Evolutionary conservation across 768 basidiomycete genomes (phyloP).

Genomic region (Gloeophyllum trabeum): DNA sequence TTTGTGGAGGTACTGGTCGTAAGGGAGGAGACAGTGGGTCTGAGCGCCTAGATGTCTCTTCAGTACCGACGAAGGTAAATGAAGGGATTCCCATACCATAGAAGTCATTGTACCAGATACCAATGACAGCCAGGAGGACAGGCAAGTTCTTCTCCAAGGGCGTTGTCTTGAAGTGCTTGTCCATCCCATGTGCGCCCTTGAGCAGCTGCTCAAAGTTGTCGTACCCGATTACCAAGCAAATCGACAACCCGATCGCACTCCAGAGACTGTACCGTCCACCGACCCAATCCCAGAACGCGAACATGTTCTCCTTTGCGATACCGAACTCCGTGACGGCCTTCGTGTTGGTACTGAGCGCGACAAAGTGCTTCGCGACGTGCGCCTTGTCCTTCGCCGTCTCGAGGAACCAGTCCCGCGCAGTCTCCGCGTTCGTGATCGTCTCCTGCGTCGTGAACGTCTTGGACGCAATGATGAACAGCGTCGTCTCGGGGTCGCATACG

Average conservation of each 20-base stretch:
- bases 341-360: slow-evolving; percentile 95
- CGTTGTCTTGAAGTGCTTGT: slow-evolving; percentile 89
- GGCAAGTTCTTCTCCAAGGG: slow-evolving; percentile 87
- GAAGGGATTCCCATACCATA: slow-evolving; percentile 51
- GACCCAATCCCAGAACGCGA: slow-evolving; percentile 99
- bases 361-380: slow-evolving; percentile 98
- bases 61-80: no score
- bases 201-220: slow-evolving; percentile 89
- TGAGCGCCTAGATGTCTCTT: slow-evolving; percentile 77
- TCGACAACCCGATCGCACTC: slow-evolving; percentile 96
- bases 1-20: slow-evolving; percentile 98
- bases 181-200: slow-evolving; percentile 93
- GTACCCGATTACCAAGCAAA: slow-evolving; percentile 87
- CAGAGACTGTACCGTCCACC: slow-evolving; percentile 97
- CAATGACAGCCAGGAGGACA: slow-evolving; percentile 78
- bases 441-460: slow-evolving; percentile 99
- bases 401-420: slow-evolving; percentile 93
- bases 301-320: slow-evolving; percentile 89
- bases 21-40: slow-evolving; percentile 90
- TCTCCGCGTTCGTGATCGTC: slow-evolving; percentile 97
- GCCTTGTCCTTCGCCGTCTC: slow-evolving; percentile 68
- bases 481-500: slow-evolving; percentile 79
- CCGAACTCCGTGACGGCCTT: slow-evolving; percentile 89
- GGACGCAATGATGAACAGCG: slow-evolving; percentile 95
- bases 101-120: slow-evolving; percentile 99